Conservation (phyloP, 805 yeast genomes). For the Gaillardinia entomophila region DNA sequence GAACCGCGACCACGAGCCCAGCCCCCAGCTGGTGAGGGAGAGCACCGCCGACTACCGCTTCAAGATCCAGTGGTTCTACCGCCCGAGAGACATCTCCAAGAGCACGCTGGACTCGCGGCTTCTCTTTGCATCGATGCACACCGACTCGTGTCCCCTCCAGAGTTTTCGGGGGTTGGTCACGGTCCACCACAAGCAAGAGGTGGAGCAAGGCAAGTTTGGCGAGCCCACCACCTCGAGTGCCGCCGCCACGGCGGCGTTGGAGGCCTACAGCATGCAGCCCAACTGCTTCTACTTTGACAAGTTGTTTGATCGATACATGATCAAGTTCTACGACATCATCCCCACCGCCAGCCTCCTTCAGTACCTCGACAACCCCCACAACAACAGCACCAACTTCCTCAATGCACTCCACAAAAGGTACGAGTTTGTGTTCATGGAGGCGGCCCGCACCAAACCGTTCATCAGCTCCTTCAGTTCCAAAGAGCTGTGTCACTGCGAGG, state of each 20-base stretch:
- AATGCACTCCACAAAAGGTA: slow-evolving; percentile 61
- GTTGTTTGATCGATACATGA: slow-evolving; percentile 80
- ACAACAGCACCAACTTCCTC: slow-evolving; percentile 55
- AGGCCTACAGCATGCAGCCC: slow-evolving; percentile 50
- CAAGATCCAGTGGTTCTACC: slow-evolving; percentile 84
- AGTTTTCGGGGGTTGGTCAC: slow-evolving; percentile 71
- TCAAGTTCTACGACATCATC: slow-evolving; percentile 72
- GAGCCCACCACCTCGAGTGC: slow-evolving; percentile 7
- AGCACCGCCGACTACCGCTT: slow-evolving; percentile 52
- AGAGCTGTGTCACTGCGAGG: slow-evolving; percentile 49
- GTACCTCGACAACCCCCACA: slow-evolving; percentile 25
- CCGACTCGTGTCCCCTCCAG: slow-evolving; percentile 71
- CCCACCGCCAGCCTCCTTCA: slow-evolving; percentile 48
- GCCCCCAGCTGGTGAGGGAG: slow-evolving; percentile 10
- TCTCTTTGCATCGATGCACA: slow-evolving; percentile 78
- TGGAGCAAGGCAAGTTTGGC: slow-evolving; percentile 33
- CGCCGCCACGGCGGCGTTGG: slow-evolving; percentile 24
- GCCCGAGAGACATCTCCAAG: slow-evolving; percentile 79
- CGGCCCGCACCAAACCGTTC: slow-evolving; percentile 57
- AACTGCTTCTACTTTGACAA: slow-evolving; percentile 80
- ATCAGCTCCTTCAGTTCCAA: slow-evolving; percentile 53
- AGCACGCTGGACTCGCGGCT: slow-evolving; percentile 65
- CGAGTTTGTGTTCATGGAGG: slow-evolving; percentile 70
- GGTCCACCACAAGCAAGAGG: slow-evolving; percentile 65
- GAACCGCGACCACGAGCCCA: slow-evolving; percentile 1